Percentiles rank a stretch among this genome's conserved stretches.
Conservation (phyloP, 352 stramenopile species). For the Thraustotheca clavata region DNA sequence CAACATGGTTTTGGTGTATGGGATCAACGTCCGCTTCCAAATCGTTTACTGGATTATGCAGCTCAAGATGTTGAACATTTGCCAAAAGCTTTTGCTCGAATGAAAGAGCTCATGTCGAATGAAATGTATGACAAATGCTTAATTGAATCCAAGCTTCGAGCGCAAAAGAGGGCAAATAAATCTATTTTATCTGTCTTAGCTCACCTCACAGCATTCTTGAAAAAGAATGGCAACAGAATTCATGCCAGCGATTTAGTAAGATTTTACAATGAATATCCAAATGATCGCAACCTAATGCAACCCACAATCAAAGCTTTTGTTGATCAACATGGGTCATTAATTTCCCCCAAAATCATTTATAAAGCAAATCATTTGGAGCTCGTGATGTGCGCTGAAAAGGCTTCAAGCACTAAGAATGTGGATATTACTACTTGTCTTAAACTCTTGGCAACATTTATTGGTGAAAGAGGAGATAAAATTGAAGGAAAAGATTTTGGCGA, state of each 20-base stretch:
- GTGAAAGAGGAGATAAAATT: neutral
- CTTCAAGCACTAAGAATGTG: neutral
- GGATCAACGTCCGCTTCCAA: neutral
- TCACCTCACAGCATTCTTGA: no score
- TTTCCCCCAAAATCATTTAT: neutral
- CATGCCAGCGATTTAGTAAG: no score
- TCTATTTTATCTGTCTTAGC: no score
- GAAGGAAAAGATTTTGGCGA: neutral
- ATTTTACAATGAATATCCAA: neutral
- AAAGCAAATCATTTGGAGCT: no score
- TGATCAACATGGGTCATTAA: neutral
- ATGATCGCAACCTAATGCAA: neutral
- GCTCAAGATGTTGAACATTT: slow-evolving; percentile 12
- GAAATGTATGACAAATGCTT: neutral
- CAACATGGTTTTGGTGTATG: neutral
- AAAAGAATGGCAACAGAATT: no score
- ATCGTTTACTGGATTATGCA: slow-evolving; percentile 1
- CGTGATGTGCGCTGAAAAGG: neutral
- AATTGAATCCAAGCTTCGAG: neutral
- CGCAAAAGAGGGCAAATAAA: no score
- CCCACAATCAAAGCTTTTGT: neutral
- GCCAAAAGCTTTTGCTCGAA: neutral
- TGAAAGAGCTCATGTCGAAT: slow-evolving; percentile 1
- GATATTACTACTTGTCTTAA: neutral
- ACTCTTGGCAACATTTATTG: neutral